These are phyloP conservation scores for Cokeromyces recurvatus DNA, from an alignment of 371 early-diverging fungal genomes.

Conservation along the genomic window DNA sequence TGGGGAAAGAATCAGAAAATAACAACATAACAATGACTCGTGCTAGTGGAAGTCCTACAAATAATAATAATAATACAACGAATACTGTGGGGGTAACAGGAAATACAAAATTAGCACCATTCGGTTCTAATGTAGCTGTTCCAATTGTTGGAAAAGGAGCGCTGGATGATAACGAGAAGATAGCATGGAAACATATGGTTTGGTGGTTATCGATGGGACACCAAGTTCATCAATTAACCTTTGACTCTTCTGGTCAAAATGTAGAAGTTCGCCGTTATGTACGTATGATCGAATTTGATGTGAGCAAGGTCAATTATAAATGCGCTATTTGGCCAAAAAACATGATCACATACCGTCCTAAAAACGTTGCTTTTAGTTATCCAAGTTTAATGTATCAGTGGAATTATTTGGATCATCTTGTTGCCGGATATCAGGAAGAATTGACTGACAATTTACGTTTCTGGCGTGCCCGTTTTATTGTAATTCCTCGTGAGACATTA, in stretches of 20 bases:
- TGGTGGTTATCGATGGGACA: conserved; percentile 82
- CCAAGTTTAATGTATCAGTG: conserved; percentile 82
- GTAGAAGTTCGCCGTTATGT: conserved; percentile 90
- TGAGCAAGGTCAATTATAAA: conserved; percentile 60
- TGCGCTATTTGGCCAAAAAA: conserved; percentile 89
- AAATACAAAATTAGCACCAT: conserved; percentile 3
- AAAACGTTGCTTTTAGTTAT: conserved; percentile 66
- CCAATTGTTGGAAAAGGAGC: conserved; percentile 2
- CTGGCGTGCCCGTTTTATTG: conserved; percentile 86
- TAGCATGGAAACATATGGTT: conserved; percentile 43
- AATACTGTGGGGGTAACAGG: conserved; percentile 6
- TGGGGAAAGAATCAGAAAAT: conserved; percentile 6
- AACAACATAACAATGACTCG: conserved; percentile 1
- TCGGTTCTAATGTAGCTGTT: background rate
- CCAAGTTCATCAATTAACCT: conserved; percentile 74
- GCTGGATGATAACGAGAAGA: conserved; percentile 22
- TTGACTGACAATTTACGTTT: conserved; percentile 76
- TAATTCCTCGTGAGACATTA: conserved; percentile 80
- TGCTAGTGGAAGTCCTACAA: conserved; percentile 3
- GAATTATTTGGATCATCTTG: conserved; percentile 89
- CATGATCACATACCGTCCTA: conserved; percentile 51
- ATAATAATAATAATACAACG: conserved; percentile 2
- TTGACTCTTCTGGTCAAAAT: conserved; percentile 68
- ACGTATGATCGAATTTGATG: conserved; percentile 60
- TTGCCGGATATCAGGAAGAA: conserved; percentile 84